phyloP scores from a whole-genome alignment of 108 stramenopile genomes.

The Skeletonema potamos region DNA sequence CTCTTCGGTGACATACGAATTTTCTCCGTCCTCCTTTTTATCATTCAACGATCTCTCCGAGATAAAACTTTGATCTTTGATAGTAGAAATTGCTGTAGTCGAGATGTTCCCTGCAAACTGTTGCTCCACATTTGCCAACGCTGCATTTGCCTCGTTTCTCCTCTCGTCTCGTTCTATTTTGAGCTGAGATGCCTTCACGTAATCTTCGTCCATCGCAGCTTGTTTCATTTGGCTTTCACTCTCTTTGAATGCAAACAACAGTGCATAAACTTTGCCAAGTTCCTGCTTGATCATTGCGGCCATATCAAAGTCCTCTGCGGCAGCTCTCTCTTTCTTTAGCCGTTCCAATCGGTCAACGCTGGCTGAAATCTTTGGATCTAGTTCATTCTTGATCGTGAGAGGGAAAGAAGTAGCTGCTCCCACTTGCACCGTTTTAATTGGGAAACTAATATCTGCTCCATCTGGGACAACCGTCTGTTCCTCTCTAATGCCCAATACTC shows the following conservation, averaged over 20 bases:
- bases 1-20: not conserved
- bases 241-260: conserved; percentile 38
- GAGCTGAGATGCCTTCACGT: conserved; percentile 40
- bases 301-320: conserved; percentile 46
- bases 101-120: conserved; percentile 11
- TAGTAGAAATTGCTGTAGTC: conserved; percentile 12
- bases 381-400: conserved; percentile 24
- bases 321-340: conserved; percentile 43
- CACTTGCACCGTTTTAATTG: not conserved
- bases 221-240: conserved; percentile 36
- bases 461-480: not conserved
- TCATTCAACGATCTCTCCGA: conserved; percentile 15
- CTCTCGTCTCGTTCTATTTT: conserved; percentile 41
- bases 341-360: conserved; percentile 35
- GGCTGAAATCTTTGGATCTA: conserved; percentile 36
- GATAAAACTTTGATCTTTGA: conserved; percentile 33
- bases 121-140: conserved; percentile 34
- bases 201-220: conserved; percentile 45
- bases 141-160: conserved; percentile 15
- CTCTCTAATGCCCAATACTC: conserved; percentile 16
- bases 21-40: not conserved
- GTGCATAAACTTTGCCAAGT: conserved; percentile 35
- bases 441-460: not conserved
- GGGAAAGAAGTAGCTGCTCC: conserved; percentile 20
- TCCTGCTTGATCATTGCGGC: conserved; percentile 41